Evolutionary conservation across 1,284 basidiomycete species (phyloP).

Genomic region (Phenoliferia sp.): DNA sequence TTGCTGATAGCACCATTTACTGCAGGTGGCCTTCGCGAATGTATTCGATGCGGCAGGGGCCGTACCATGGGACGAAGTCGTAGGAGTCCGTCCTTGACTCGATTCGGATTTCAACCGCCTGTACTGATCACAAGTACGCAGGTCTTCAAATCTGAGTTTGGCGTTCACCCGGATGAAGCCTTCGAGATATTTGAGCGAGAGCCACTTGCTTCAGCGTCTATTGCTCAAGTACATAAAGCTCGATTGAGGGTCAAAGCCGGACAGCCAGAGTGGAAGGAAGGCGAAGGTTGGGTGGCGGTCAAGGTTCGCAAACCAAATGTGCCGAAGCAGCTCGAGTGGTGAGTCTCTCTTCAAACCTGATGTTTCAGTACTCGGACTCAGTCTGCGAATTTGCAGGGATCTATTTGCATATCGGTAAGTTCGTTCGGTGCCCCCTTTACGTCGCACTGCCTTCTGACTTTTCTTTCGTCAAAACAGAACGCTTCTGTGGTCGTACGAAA

Average conservation of each 20-base stretch:
- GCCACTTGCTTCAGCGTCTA: conserved; percentile 75
- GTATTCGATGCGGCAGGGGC: background rate
- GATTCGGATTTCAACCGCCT: background rate
- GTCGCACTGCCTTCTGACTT: background rate
- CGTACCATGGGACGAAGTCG: background rate
- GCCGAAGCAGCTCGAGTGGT: conserved; percentile 67
- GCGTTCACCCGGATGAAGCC: conserved; percentile 59
- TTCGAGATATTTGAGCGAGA: conserved; percentile 70
- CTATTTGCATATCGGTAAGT: background rate
- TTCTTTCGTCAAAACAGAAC: conserved; percentile 20
- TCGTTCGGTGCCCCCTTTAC: background rate
- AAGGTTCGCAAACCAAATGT: conserved; percentile 89
- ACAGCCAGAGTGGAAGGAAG: conserved; percentile 47
- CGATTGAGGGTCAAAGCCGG: conserved; percentile 50
- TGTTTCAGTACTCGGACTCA: background rate
- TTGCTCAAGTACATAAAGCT: conserved; percentile 83
- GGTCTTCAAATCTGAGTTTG: conserved; percentile 69
- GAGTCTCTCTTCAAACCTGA: background rate
- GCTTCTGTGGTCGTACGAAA: conserved; percentile 40
- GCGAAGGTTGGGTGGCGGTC: conserved; percentile 61
- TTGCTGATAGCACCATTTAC: too few relatives aligned
- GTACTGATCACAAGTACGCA: too few relatives aligned
- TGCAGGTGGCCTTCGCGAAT: too few relatives aligned
- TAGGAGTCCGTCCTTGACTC: background rate
- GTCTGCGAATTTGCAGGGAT: background rate